Evolutionary conservation across 768 basidiomycete species (phyloP).

Genomic region (Inosperma sp.): DNA sequence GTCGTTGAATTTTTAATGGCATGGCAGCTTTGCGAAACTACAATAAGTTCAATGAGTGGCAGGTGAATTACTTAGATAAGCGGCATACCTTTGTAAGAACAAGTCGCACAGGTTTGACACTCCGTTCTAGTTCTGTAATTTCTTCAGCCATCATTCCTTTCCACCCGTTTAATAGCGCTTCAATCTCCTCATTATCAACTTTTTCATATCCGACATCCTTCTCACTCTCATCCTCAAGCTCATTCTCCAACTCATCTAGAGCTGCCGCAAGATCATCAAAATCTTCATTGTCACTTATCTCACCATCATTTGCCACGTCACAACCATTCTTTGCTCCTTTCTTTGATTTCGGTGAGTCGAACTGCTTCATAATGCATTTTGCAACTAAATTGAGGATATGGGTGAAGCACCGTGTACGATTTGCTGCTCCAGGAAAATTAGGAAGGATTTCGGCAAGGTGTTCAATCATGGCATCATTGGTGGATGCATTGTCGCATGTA

Average conservation of each 20-base stretch:
- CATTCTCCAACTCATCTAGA: slow-evolving; percentile 8
- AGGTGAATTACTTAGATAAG: slow-evolving; percentile 1
- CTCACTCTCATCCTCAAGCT: slow-evolving; percentile 9
- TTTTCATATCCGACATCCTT: slow-evolving; percentile 5
- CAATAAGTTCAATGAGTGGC: background rate
- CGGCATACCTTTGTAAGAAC: slow-evolving; percentile 31
- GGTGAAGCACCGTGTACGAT: slow-evolving; percentile 20
- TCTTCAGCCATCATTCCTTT: slow-evolving; percentile 15
- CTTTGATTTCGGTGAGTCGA: slow-evolving; percentile 23
- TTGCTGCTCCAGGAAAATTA: background rate
- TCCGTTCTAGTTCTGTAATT: slow-evolving; percentile 12
- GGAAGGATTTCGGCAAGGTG: slow-evolving; percentile 1
- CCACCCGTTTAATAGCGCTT: slow-evolving; percentile 15
- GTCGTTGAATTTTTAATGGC: slow-evolving; percentile 23
- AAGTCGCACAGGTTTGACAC: slow-evolving; percentile 23
- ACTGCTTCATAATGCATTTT: slow-evolving; percentile 21
- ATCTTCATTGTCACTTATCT: slow-evolving; percentile 3
- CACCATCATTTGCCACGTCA: slow-evolving; percentile 1
- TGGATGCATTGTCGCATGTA: slow-evolving; percentile 30
- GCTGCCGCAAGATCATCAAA: slow-evolving; percentile 8
- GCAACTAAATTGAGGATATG: slow-evolving; percentile 27
- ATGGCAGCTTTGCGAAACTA: slow-evolving; percentile 22
- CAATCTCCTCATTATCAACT: slow-evolving; percentile 15
- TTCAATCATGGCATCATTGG: background rate
- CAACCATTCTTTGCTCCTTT: background rate